phyloP scores from a whole-genome alignment of 345 rosid species.

The Rhizophora mangle region DNA sequence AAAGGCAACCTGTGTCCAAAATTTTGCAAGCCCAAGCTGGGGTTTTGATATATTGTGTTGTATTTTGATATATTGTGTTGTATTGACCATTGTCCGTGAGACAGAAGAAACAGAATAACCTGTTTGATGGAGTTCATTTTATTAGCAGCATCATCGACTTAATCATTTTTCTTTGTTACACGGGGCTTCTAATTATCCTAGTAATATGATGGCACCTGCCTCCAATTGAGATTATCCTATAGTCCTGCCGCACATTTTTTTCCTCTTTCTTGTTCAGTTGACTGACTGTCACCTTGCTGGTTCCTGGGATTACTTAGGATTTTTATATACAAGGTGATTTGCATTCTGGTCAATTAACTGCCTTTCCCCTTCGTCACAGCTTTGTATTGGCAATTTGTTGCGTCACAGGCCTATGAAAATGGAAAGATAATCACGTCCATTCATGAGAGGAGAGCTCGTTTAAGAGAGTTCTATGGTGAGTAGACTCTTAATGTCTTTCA shows the following conservation, averaged over 20 bases:
- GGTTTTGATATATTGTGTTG: too few relatives aligned
- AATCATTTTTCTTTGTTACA: background rate
- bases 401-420: constrained; percentile 70
- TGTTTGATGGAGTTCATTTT: too few relatives aligned
- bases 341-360: background rate
- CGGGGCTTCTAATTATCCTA: constrained; percentile 88
- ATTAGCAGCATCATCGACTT: background rate
- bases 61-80: too few relatives aligned
- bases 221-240: constrained; percentile 91
- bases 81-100: too few relatives aligned
- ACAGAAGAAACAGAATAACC: too few relatives aligned
- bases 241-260: constrained; percentile 84
- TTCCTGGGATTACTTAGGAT: constrained; percentile 85
- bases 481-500: background rate
- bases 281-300: constrained; percentile 86
- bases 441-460: constrained; percentile 77
- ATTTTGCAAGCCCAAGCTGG: too few relatives aligned
- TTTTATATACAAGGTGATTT: constrained; percentile 71
- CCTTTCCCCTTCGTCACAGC: too few relatives aligned
- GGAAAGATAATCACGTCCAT: constrained; percentile 84
- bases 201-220: constrained; percentile 78
- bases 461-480: constrained; percentile 87
- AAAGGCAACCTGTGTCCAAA: too few relatives aligned
- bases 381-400: background rate
- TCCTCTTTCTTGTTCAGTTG: constrained; percentile 91